These are phyloP conservation scores for Lepiota venenata DNA, from an alignment of 768 basidiomycete genomes.

Conservation along the genomic window DNA sequence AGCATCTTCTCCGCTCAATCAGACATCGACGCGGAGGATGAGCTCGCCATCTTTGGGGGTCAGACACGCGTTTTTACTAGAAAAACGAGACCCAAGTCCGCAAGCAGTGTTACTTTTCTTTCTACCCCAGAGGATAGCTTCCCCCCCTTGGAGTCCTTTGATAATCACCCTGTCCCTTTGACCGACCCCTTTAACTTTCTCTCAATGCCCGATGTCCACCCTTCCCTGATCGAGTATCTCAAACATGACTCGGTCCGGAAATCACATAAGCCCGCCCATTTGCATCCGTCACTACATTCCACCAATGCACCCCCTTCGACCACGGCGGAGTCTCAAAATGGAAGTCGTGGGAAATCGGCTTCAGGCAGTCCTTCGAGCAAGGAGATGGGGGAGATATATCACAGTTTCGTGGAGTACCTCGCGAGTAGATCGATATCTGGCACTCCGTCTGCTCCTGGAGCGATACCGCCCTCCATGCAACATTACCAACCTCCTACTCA, in stretches of 20 bases:
- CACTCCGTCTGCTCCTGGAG: slow-evolving; percentile 6
- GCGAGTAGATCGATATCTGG: slow-evolving; percentile 16
- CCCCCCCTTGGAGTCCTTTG: not conserved
- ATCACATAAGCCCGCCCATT: not conserved
- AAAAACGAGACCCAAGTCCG: slow-evolving; percentile 21
- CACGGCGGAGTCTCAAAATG: not conserved
- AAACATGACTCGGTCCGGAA: slow-evolving; percentile 24
- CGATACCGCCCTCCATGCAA: slow-evolving; percentile 7
- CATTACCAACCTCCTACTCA: slow-evolving; percentile 9
- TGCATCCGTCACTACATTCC: not conserved
- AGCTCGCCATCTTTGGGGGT: slow-evolving; percentile 53
- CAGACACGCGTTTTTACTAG: slow-evolving; percentile 42
- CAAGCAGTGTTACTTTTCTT: not conserved
- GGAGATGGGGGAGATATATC: slow-evolving; percentile 21
- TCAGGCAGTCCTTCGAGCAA: slow-evolving; percentile 5
- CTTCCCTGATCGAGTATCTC: slow-evolving; percentile 30
- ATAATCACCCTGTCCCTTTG: not conserved
- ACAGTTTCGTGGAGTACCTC: slow-evolving; percentile 21
- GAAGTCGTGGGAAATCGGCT: not conserved
- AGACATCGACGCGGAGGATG: slow-evolving; percentile 36
- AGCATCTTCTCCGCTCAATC: slow-evolving; percentile 13
- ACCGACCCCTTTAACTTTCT: not conserved
- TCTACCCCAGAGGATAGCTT: slow-evolving; percentile 1
- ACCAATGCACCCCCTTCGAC: slow-evolving; percentile 1
- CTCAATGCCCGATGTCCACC: slow-evolving; percentile 25